Conservation (phyloP, 148 eudicot genomes). For the Rhododendron molle region DNA sequence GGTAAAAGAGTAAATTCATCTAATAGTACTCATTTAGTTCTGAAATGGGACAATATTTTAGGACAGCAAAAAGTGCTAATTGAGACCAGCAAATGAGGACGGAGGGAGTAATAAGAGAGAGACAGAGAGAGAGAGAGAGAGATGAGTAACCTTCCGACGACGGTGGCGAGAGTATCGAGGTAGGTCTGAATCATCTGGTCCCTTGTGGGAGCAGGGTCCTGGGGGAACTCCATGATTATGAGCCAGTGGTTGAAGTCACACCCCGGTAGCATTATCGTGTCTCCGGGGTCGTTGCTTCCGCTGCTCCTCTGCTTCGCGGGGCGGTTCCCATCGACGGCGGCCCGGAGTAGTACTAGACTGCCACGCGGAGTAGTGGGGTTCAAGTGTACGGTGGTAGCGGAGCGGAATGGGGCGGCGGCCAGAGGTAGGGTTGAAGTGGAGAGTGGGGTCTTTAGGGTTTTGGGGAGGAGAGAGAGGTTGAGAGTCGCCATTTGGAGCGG, state of each 20-base stretch:
- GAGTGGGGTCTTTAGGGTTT: conserved; percentile 36
- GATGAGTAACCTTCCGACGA: conserved; percentile 63
- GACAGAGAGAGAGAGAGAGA: neutral
- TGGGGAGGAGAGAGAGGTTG: conserved; percentile 40
- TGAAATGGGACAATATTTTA: too few species aligned
- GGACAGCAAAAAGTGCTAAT: too few species aligned
- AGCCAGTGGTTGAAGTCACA: conserved; percentile 96
- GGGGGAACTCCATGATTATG: conserved; percentile 93
- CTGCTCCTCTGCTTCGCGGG: conserved; percentile 30
- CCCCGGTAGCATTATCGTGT: conserved; percentile 78
- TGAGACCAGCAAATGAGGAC: too few species aligned
- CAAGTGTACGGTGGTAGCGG: neutral
- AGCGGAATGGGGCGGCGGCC: neutral
- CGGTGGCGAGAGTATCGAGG: conserved; percentile 70
- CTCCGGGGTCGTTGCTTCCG: conserved; percentile 44
- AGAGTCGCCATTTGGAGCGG: conserved; percentile 46
- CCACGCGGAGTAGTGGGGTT: neutral
- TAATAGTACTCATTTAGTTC: too few species aligned
- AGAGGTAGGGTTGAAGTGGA: conserved; percentile 10
- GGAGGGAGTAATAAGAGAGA: neutral
- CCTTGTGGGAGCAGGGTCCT: conserved; percentile 86
- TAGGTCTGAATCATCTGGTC: conserved; percentile 94
- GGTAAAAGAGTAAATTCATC: too few species aligned
- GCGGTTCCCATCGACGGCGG: conserved; percentile 39
- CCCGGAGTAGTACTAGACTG: conserved; percentile 9